Percentiles rank a stretch among this genome's conserved stretches.
phyloP scores from a whole-genome alignment of 2,329 filamentous ascomycete species.

The Aureobasidium musti region DNA sequence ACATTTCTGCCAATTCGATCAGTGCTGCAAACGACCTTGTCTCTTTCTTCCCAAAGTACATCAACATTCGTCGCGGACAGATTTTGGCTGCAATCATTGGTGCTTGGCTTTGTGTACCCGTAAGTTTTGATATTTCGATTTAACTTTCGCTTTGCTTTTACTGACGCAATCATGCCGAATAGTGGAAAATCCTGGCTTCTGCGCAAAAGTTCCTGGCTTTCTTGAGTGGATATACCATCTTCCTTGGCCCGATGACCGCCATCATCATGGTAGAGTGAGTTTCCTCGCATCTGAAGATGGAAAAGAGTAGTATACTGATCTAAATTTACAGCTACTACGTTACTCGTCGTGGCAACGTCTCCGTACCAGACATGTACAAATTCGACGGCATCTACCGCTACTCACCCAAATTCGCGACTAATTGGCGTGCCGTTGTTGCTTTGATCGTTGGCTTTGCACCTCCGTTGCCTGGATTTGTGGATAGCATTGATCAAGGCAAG shows the following conservation, averaged over 20 bases:
- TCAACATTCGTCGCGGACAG: slow-evolving; percentile 46
- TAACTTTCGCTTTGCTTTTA: not conserved
- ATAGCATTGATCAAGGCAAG: slow-evolving; percentile 16
- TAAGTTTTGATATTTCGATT: not conserved
- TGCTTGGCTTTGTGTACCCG: slow-evolving; percentile 43
- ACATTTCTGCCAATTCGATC: slow-evolving; percentile 36
- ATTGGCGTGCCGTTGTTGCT: slow-evolving; percentile 36
- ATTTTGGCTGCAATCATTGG: slow-evolving; percentile 44
- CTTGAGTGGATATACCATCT: slow-evolving; percentile 66
- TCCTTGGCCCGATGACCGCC: slow-evolving; percentile 14
- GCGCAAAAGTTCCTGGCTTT: slow-evolving; percentile 44
- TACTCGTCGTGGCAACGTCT: slow-evolving; percentile 33
- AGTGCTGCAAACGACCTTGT: slow-evolving; percentile 34
- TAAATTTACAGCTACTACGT: slow-evolving; percentile 32
- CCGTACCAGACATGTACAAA: slow-evolving; percentile 36
- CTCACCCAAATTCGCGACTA: slow-evolving; percentile 33
- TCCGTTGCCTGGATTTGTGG: slow-evolving; percentile 34
- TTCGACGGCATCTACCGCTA: slow-evolving; percentile 36
- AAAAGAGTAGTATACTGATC: not conserved
- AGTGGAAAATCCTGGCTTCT: slow-evolving; percentile 43
- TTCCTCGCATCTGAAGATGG: no score
- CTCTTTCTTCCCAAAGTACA: slow-evolving; percentile 32
- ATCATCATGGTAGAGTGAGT: slow-evolving; percentile 19
- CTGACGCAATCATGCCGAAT: not conserved
- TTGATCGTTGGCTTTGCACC: slow-evolving; percentile 34